Evolutionary conservation across 305 asterid genomes (phyloP), one percentile per base, ranked within the genome.

Genomic region (Euphrasia arctica): DNA sequence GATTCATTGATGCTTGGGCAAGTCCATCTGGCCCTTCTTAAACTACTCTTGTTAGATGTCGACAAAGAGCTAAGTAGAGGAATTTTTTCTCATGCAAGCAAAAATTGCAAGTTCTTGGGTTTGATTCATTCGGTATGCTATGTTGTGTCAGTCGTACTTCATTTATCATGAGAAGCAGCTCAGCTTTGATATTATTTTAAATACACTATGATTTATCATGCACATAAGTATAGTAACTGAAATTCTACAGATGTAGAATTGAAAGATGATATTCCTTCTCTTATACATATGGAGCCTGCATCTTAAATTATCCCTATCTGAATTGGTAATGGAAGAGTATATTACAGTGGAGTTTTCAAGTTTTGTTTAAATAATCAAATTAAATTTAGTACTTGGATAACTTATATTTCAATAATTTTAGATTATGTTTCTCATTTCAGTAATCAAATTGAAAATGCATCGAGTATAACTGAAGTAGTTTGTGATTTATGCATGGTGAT

Each of bases 1-100:
- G 90, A 90, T 62, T 86, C 96, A 4, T 71, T 93, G 78, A 75
- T 93, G 81, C 91, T 93, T 66, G 94, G 95, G 47, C 91, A 84
- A 82, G 88, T 86, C 69, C 98, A 93, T 76, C 64, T 79, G 71
- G 79, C 92, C 76, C 89, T 93, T 78, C 87, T 90, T 74, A 83
- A 78, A 64, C 82, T 84, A 67, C 96, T 93, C 64, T 66, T 93
- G 41, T 79, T 82, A 43, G 97, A 90, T 78, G 60, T 84, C 49
- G 78, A 78, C 63, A 76, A 79, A 74, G 97, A 93, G 79, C 81
- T 87, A 34, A 64, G 72, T 56, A 68, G 80, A 67, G 94, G 82
- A 50, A 69, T 75, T 66, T 64, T 70, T 70, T 71, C 73, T 56
- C 84, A 70, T 81, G 85, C 94, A 61, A 82, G 82, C 78, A 93